Evolutionary conservation across 2,329 filamentous ascomycete genomes (phyloP).

Genomic region (Camillea tinctor): DNA sequence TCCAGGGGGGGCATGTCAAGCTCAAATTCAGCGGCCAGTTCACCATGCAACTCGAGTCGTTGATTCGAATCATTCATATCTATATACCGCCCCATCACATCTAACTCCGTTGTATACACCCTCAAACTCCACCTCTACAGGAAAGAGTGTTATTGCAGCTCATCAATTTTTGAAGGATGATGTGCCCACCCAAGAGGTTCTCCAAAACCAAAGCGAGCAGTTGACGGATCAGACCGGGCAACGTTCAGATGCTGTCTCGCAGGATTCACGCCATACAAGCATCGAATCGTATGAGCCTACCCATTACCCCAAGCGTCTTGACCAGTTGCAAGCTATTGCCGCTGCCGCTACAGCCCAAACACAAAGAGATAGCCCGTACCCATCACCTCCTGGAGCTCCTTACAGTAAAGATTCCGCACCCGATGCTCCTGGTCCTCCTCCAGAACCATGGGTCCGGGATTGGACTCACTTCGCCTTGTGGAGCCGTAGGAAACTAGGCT

Average conservation of each 20-base stretch:
- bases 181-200: background rate
- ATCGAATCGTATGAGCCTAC: background rate
- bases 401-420: background rate
- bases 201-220: background rate
- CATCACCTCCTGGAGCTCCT: background rate
- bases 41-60: background rate
- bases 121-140: background rate
- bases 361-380: background rate
- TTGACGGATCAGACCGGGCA: background rate
- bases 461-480: background rate
- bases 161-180: background rate
- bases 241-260: background rate
- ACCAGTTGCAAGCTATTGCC: background rate
- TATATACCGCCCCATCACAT: background rate
- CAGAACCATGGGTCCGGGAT: background rate
- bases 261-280: background rate
- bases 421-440: background rate
- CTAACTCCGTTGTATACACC: background rate
- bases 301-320: background rate
- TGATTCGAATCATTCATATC: background rate
- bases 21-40: background rate
- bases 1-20: too few species aligned
- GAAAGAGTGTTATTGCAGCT: background rate
- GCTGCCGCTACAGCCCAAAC: too few species aligned
- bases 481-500: background rate